Conservation (phyloP, 306 rosid species). For the Lathyrus sativus region DNA sequence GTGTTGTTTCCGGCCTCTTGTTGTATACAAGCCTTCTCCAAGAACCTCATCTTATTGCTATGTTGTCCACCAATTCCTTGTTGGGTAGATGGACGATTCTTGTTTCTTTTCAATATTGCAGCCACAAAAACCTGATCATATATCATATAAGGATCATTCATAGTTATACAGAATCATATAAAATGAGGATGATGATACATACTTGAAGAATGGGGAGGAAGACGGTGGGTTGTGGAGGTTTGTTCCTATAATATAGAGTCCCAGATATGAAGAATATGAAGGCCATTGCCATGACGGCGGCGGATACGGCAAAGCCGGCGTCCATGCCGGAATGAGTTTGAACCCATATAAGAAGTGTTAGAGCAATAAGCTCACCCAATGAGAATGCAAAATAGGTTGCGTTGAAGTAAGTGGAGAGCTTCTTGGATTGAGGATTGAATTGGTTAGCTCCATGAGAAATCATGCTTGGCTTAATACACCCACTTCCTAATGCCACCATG, state of each 20-base stretch:
- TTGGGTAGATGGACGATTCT: slow-evolving; percentile 56
- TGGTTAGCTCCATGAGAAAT: slow-evolving; percentile 95
- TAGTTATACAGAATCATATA: neutral
- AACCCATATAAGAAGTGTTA: slow-evolving; percentile 85
- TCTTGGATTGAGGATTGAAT: slow-evolving; percentile 61
- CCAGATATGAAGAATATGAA: slow-evolving; percentile 72
- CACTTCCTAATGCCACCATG: slow-evolving; percentile 93
- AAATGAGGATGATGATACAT: neutral
- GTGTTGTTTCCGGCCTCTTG: slow-evolving; percentile 46
- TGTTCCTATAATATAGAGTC: slow-evolving; percentile 75
- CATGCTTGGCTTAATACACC: slow-evolving; percentile 95
- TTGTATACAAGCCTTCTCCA: slow-evolving; percentile 86
- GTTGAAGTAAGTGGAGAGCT: slow-evolving; percentile 83
- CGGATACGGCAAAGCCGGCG: slow-evolving; percentile 89
- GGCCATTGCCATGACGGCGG: slow-evolving; percentile 88
- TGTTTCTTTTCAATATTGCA: slow-evolving; percentile 77
- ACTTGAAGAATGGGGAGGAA: slow-evolving; percentile 85
- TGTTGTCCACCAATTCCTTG: slow-evolving; percentile 31
- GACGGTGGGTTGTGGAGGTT: slow-evolving; percentile 86
- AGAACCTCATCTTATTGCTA: slow-evolving; percentile 72
- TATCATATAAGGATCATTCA: neutral
- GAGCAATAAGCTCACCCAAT: slow-evolving; percentile 79
- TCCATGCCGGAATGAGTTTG: slow-evolving; percentile 99
- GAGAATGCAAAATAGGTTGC: slow-evolving; percentile 90
- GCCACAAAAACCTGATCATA: slow-evolving; percentile 81